Conservation (phyloP, 2,329 filamentous ascomycete genomes). For the Verticillium alfalfae region DNA sequence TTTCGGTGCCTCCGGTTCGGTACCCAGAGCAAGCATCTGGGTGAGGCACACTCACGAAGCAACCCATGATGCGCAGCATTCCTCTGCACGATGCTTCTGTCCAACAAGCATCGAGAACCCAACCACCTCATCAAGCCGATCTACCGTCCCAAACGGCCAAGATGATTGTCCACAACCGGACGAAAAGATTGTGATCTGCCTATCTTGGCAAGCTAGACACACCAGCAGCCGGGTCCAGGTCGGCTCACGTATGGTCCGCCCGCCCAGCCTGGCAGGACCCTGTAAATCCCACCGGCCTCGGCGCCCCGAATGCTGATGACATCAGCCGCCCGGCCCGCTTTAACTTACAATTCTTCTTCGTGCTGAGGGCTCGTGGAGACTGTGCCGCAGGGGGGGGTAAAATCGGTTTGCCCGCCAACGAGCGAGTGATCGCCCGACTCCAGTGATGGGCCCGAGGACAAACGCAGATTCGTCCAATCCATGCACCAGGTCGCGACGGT, state of each 20-base stretch:
- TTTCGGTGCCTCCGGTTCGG: too few species aligned
- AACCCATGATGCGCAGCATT: too few species aligned
- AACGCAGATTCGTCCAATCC: not conserved
- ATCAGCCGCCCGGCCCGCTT: not conserved
- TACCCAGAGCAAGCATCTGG: too few species aligned
- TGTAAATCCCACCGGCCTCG: not conserved
- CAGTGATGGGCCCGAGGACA: too few species aligned
- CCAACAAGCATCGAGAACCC: not conserved
- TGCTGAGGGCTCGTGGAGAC: not conserved
- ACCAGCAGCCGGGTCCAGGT: not conserved
- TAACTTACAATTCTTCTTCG: not conserved
- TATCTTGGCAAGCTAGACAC: not conserved
- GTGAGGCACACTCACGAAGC: too few species aligned
- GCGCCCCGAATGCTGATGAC: not conserved
- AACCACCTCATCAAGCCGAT: not conserved
- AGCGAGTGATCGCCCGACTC: not conserved
- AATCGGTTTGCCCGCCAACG: not conserved
- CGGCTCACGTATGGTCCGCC: not conserved
- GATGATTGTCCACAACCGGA: not conserved
- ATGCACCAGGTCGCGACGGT: not conserved
- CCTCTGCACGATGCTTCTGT: not conserved
- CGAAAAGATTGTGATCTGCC: not conserved
- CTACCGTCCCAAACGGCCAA: not conserved
- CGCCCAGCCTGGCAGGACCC: not conserved
- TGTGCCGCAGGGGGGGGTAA: not conserved